phyloP scores from a whole-genome alignment of 768 basidiomycete species.

The Collybia sp. region DNA sequence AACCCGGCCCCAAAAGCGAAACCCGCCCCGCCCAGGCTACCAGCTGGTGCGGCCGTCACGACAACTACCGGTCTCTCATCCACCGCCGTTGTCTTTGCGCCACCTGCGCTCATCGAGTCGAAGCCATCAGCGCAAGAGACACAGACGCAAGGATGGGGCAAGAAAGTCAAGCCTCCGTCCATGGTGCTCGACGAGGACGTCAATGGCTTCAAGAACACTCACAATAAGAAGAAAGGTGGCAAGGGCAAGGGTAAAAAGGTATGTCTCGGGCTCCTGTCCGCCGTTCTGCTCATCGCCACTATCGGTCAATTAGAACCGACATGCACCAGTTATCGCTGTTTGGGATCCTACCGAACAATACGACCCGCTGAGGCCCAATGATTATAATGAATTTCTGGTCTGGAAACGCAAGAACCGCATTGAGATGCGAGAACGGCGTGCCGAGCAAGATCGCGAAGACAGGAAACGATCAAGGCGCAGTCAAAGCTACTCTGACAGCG shows the following conservation, averaged over 20 bases:
- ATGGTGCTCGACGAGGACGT: constrained; percentile 89
- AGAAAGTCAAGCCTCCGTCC: constrained; percentile 85
- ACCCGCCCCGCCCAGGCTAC: constrained; percentile 42
- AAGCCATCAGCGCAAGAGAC: constrained; percentile 21
- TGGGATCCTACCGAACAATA: constrained; percentile 84
- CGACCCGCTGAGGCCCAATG: constrained; percentile 80
- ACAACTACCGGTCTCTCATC: constrained; percentile 34
- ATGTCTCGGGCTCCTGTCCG: constrained; percentile 5
- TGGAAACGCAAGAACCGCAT: constrained; percentile 77
- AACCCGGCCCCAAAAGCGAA: constrained; percentile 56
- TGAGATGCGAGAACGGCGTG: constrained; percentile 63
- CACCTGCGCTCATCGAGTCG: constrained; percentile 51
- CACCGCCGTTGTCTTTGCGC: constrained; percentile 69
- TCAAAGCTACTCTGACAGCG: constrained; percentile 64
- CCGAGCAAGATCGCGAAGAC: constrained; percentile 57
- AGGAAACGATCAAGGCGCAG: constrained; percentile 52
- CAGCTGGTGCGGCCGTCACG: constrained; percentile 60
- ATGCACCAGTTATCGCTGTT: constrained; percentile 40
- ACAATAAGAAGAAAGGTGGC: constrained; percentile 50
- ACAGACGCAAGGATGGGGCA: constrained; percentile 72
- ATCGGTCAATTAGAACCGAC: constrained; percentile 46
- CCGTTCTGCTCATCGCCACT: too few species aligned
- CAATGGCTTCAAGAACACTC: constrained; percentile 69
- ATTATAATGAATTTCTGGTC: constrained; percentile 83
- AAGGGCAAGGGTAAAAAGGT: constrained; percentile 67